These are phyloP conservation scores for Macadamia tetraphylla DNA, from an alignment of 164 flowering plant genomes.

Conservation along the genomic window DNA sequence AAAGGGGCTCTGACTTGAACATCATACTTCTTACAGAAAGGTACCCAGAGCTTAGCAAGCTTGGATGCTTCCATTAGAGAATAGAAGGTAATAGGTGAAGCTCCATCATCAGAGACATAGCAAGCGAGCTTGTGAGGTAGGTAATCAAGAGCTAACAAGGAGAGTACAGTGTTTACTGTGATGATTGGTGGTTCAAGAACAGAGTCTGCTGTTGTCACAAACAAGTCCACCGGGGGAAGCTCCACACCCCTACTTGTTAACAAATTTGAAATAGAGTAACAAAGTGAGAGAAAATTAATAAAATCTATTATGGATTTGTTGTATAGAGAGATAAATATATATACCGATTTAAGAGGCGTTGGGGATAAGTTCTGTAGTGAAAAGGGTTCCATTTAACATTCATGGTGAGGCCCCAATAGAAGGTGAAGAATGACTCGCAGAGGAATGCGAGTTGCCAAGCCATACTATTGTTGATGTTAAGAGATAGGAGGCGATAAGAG, in stretches of 20 bases:
- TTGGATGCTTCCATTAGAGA: slow-evolving; percentile 43
- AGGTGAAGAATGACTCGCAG: slow-evolving; percentile 53
- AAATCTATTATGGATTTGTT: too few relatives aligned
- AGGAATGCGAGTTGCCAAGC: slow-evolving; percentile 43
- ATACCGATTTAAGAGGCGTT: slow-evolving; percentile 37
- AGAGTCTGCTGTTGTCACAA: slow-evolving; percentile 70
- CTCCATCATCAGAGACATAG: slow-evolving; percentile 65
- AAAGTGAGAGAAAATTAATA: not conserved
- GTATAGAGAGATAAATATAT: not conserved
- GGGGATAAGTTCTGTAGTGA: slow-evolving; percentile 32
- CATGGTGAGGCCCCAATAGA: slow-evolving; percentile 31
- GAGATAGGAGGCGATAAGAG: slow-evolving; percentile 27
- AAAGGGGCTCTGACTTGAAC: slow-evolving; percentile 55
- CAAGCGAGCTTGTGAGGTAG: slow-evolving; percentile 58
- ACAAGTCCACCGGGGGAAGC: slow-evolving; percentile 59
- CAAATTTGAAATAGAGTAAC: not conserved
- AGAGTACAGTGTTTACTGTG: slow-evolving; percentile 57
- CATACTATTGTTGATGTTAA: slow-evolving; percentile 15
- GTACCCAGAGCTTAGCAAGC: slow-evolving; percentile 59
- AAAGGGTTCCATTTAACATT: slow-evolving; percentile 39
- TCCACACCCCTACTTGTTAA: slow-evolving; percentile 16
- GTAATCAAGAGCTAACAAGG: slow-evolving; percentile 58
- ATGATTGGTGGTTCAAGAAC: slow-evolving; percentile 54
- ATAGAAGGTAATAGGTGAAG: slow-evolving; percentile 51
- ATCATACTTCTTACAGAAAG: slow-evolving; percentile 55